Evolutionary conservation across 2,329 filamentous ascomycete species (phyloP).

Genomic region (Cercospora berteroae): DNA sequence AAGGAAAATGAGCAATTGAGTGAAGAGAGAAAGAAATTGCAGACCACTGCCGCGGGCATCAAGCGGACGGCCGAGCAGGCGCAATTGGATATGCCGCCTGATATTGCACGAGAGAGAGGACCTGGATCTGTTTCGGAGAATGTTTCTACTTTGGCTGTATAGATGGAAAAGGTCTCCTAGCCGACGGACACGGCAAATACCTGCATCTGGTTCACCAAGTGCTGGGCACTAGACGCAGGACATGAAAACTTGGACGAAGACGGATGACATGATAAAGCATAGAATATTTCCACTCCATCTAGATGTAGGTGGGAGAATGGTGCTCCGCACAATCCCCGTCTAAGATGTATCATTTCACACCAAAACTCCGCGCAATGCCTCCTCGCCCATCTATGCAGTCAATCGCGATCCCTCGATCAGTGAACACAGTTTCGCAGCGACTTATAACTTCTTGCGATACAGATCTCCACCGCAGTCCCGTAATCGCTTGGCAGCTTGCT

Average conservation of each 20-base stretch:
- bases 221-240: conserved; percentile 13
- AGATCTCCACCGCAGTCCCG: conserved; percentile 75
- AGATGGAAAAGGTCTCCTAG: not conserved
- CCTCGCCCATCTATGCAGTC: not conserved
- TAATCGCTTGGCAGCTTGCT: conserved; percentile 81
- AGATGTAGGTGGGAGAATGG: not conserved
- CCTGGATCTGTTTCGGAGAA: conserved; percentile 26
- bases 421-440: not conserved
- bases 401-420: not conserved
- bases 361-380: not conserved
- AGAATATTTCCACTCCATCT: not conserved
- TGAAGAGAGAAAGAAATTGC: conserved; percentile 19
- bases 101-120: conserved; percentile 24
- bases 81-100: conserved; percentile 26
- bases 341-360: not conserved
- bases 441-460: conserved; percentile 60
- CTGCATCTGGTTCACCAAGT: conserved; percentile 16
- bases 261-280: not conserved
- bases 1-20: conserved; percentile 35
- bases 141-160: conserved; percentile 26
- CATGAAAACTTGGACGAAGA: too few species aligned
- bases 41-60: conserved; percentile 21
- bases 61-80: conserved; percentile 27
- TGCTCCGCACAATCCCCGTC: not conserved
- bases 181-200: not conserved